Evolutionary conservation across 2,329 filamentous ascomycete genomes (phyloP).

Genomic region (Podosphaera aphanis): DNA sequence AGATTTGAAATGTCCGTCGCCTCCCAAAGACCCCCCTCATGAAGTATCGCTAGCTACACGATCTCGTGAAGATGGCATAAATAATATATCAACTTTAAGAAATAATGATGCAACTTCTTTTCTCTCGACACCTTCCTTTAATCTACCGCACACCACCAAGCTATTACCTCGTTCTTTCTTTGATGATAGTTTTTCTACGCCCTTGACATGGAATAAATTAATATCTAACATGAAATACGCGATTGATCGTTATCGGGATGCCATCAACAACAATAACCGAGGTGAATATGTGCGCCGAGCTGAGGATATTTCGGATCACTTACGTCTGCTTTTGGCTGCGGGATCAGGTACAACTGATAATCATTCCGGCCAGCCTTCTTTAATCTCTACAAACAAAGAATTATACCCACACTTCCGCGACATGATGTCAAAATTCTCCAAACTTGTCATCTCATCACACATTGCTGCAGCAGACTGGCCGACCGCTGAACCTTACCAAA

Average conservation of each 20-base stretch:
- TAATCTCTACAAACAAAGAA: slow-evolving; percentile 94
- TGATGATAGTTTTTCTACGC: slow-evolving; percentile 59
- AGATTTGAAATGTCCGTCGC: slow-evolving; percentile 59
- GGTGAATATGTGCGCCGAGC: slow-evolving; percentile 82
- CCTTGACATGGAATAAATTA: slow-evolving; percentile 71
- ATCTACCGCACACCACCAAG: slow-evolving; percentile 20
- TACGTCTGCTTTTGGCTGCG: slow-evolving; percentile 78
- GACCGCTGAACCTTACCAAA: slow-evolving; percentile 76
- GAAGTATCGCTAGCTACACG: slow-evolving; percentile 36
- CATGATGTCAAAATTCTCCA: slow-evolving; percentile 99
- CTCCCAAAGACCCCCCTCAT: slow-evolving; percentile 78
- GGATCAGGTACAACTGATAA: slow-evolving; percentile 96
- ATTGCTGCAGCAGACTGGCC: slow-evolving; percentile 94
- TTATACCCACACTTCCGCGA: slow-evolving; percentile 93
- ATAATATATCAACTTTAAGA: slow-evolving; percentile 23
- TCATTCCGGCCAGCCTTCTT: slow-evolving; percentile 95
- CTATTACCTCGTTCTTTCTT: slow-evolving; percentile 61
- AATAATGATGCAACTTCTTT: slow-evolving; percentile 23
- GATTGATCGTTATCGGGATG: slow-evolving; percentile 72
- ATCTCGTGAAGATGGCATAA: slow-evolving; percentile 31
- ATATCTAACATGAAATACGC: slow-evolving; percentile 83
- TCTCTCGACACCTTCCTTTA: slow-evolving; percentile 21
- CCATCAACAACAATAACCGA: slow-evolving; percentile 60
- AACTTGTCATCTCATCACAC: slow-evolving; percentile 89
- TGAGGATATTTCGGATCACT: slow-evolving; percentile 95